phyloP scores from a whole-genome alignment of 371 early-diverging fungal genomes.

The Mucor circinelloides region DNA sequence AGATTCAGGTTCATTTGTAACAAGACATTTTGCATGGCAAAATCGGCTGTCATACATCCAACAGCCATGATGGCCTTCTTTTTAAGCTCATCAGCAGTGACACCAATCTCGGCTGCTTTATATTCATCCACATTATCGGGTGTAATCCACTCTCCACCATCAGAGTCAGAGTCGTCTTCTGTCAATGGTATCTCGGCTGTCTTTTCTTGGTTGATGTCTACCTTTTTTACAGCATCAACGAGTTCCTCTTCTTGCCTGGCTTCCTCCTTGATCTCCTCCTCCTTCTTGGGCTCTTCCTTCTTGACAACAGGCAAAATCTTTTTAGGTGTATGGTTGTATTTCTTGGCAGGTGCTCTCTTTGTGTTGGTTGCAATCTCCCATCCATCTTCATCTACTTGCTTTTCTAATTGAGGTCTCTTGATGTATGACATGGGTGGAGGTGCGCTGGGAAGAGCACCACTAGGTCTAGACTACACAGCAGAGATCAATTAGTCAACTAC shows the following conservation, averaged over 20 bases:
- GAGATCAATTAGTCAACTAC: not conserved
- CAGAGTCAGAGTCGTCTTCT: conserved; percentile 46
- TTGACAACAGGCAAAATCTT: not conserved
- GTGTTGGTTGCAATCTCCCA: conserved; percentile 47
- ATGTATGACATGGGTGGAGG: conserved; percentile 38
- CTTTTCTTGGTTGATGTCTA: conserved; percentile 4
- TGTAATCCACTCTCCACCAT: conserved; percentile 93
- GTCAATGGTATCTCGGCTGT: conserved; percentile 14
- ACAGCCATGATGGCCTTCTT: conserved; percentile 61
- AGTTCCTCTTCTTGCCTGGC: conserved; percentile 54
- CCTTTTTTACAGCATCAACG: not conserved
- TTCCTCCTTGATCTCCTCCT: conserved; percentile 89
- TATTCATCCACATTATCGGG: conserved; percentile 81
- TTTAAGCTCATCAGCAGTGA: conserved; percentile 43
- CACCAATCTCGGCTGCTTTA: conserved; percentile 60
- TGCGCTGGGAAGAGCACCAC: conserved; percentile 41
- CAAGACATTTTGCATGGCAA: conserved; percentile 97
- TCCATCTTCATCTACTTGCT: conserved; percentile 52
- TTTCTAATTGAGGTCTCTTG: conserved; percentile 15
- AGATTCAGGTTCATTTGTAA: conserved; percentile 90
- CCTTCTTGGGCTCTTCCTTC: conserved; percentile 34
- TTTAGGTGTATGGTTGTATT: conserved; percentile 12
- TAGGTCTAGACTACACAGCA: conserved; percentile 31
- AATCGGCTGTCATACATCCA: conserved; percentile 93
- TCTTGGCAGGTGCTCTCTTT: conserved; percentile 30